These are phyloP conservation scores for Suillus brevipes DNA, from an alignment of 768 basidiomycete genomes.

Conservation along the genomic window DNA sequence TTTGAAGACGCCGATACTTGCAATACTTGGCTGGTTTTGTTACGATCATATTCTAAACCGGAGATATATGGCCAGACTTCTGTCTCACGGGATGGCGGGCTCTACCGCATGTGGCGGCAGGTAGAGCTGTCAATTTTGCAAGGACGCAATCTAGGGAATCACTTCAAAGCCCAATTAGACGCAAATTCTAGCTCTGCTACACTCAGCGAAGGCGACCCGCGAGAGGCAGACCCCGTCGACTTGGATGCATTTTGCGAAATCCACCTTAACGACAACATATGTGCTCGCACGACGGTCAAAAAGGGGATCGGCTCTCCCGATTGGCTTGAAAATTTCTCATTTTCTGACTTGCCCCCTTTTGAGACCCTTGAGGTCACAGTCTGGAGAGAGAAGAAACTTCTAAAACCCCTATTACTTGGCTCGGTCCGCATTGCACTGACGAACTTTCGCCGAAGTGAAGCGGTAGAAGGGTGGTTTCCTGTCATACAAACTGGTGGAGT, in stretches of 20 bases:
- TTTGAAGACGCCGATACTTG: conserved; percentile 64
- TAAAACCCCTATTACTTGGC: conserved; percentile 59
- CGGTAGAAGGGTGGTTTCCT: conserved; percentile 85
- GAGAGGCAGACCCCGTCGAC: conserved; percentile 56
- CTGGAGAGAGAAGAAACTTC: conserved; percentile 65
- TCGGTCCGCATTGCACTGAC: conserved; percentile 60
- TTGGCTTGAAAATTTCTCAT: conserved; percentile 81
- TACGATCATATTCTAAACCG: conserved; percentile 78
- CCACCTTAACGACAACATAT: conserved; percentile 62
- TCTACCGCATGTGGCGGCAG: conserved; percentile 87
- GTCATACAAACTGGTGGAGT: conserved; percentile 54
- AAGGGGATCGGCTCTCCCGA: conserved; percentile 65
- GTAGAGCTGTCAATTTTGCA: conserved; percentile 72
- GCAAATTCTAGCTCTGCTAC: conserved; percentile 25
- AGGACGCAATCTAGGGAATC: conserved; percentile 68
- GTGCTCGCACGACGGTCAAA: conserved; percentile 74
- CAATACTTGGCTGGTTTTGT: conserved; percentile 76
- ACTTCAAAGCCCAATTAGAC: conserved; percentile 34
- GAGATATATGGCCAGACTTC: conserved; percentile 72
- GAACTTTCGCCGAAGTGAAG: conserved; percentile 73
- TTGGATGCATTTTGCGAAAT: conserved; percentile 79
- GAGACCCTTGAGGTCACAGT: conserved; percentile 66
- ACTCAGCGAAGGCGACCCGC: conserved; percentile 34
- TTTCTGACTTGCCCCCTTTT: conserved; percentile 78
- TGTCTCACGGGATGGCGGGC: conserved; percentile 61